Percentiles rank a stretch among this genome's conserved stretches.
Conservation (phyloP, 2,329 filamentous ascomycete genomes). For the Nemania bipapillata region DNA sequence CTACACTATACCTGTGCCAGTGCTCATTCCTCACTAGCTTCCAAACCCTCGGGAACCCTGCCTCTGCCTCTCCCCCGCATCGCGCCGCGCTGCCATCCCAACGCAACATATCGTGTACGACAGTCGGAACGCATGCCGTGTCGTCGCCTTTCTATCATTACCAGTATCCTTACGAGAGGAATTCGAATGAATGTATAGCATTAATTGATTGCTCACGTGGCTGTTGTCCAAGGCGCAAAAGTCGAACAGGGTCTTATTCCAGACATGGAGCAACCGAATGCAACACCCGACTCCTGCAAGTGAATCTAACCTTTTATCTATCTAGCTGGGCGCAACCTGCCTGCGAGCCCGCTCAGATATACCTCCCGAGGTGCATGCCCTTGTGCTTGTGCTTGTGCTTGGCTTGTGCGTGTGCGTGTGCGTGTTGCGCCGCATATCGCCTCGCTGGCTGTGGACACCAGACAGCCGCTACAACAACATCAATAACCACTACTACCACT, state of each 20-base stretch:
- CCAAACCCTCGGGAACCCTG: conserved; percentile 25
- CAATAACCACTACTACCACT: too few species aligned
- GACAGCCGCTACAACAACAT: not conserved
- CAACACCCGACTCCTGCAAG: conserved; percentile 31
- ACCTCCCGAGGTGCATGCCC: not conserved
- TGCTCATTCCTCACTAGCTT: conserved; percentile 13
- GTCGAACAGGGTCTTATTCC: not conserved
- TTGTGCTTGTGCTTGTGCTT: conserved; percentile 1
- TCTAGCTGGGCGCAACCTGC: conserved; percentile 24
- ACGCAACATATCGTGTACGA: conserved; percentile 28
- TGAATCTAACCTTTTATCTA: conserved; percentile 22
- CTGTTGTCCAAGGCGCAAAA: not conserved
- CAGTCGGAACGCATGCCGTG: conserved; percentile 25
- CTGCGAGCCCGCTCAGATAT: conserved; percentile 1
- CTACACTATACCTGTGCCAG: not conserved
- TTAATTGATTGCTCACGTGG: not conserved
- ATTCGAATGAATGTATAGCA: not conserved
- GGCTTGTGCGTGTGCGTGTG: conserved; percentile 10
- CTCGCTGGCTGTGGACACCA: conserved; percentile 7
- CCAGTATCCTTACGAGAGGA: not conserved
- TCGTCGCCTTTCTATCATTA: not conserved
- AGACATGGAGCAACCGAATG: conserved; percentile 36
- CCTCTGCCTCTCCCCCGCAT: conserved; percentile 31
- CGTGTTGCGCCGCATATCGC: conserved; percentile 16
- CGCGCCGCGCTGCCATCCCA: conserved; percentile 12